Conservation (phyloP, 495 filamentous ascomycete genomes). For the Halenospora varia region DNA sequence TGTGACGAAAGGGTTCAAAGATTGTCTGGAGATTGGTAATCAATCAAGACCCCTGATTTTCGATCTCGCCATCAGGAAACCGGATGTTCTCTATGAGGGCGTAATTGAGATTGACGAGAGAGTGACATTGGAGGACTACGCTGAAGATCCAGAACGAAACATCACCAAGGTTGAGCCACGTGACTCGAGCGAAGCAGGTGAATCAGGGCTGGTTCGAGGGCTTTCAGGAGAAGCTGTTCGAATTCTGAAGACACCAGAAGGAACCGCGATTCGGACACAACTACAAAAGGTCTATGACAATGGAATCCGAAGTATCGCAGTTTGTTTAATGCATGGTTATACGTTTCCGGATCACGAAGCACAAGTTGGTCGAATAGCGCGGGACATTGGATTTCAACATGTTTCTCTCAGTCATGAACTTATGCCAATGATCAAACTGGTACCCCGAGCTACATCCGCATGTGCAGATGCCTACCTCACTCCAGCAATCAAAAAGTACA, state of each 20-base stretch:
- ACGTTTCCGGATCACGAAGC: constrained; percentile 74
- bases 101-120: constrained; percentile 81
- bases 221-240: constrained; percentile 67
- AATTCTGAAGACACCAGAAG: constrained; percentile 56
- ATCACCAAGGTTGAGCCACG: constrained; percentile 44
- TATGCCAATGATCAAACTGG: constrained; percentile 94
- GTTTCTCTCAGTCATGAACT: constrained; percentile 70
- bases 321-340: constrained; percentile 79
- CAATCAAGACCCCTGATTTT: constrained; percentile 82
- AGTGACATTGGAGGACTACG: constrained; percentile 85
- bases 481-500: constrained; percentile 93
- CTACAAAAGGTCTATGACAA: constrained; percentile 55
- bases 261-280: constrained; percentile 45
- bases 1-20: constrained; percentile 89
- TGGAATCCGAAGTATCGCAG: constrained; percentile 67
- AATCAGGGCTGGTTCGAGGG: constrained; percentile 50
- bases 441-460: constrained; percentile 84
- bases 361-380: constrained; percentile 61
- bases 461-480: constrained; percentile 96
- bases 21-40: constrained; percentile 85
- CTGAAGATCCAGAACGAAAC: constrained; percentile 67
- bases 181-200: constrained; percentile 40
- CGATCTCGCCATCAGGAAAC: constrained; percentile 74
- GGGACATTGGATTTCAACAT: constrained; percentile 70
- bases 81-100: constrained; percentile 70